phyloP scores from a whole-genome alignment of 2,329 filamentous ascomycete species.

The Bipolaris zeicola region DNA sequence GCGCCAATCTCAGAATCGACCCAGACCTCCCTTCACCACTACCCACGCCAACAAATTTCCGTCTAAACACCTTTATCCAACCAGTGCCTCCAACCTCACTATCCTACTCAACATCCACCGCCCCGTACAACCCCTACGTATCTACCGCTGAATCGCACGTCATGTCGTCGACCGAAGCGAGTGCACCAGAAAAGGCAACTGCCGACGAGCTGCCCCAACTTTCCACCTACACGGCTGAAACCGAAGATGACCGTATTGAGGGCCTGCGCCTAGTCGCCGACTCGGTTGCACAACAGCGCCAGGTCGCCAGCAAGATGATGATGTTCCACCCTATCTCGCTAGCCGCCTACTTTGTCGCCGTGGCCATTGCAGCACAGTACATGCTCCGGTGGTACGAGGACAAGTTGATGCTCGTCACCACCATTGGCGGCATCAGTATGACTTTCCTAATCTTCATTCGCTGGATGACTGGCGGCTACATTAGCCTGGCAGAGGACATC shows the following conservation, averaged over 20 bases:
- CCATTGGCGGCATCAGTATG: slow-evolving; percentile 67
- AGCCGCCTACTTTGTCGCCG: slow-evolving; percentile 46
- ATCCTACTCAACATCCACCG: slow-evolving; percentile 52
- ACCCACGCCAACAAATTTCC: slow-evolving; percentile 66
- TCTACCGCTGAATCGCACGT: slow-evolving; percentile 43
- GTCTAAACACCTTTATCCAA: slow-evolving; percentile 53
- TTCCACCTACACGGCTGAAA: slow-evolving; percentile 60
- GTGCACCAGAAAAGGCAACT: slow-evolving; percentile 27
- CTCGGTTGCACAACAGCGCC: slow-evolving; percentile 81
- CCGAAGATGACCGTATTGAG: slow-evolving; percentile 65
- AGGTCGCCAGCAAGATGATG: slow-evolving; percentile 67
- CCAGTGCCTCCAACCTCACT: slow-evolving; percentile 59
- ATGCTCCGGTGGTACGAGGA: slow-evolving; percentile 55
- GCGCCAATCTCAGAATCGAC: slow-evolving; percentile 76
- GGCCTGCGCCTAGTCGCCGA: slow-evolving; percentile 78
- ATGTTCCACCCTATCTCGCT: slow-evolving; percentile 46
- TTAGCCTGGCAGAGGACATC: slow-evolving; percentile 65
- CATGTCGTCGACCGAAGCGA: slow-evolving; percentile 47
- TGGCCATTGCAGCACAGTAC: slow-evolving; percentile 49
- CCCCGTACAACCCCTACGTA: slow-evolving; percentile 41
- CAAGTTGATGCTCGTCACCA: slow-evolving; percentile 61
- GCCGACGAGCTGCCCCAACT: slow-evolving; percentile 59
- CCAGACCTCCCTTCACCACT: slow-evolving; percentile 65
- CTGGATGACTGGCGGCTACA: slow-evolving; percentile 66
- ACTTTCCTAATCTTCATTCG: slow-evolving; percentile 66